Conservation (phyloP, 352 stramenopile genomes). For the Elongisporangium prolatum region DNA sequence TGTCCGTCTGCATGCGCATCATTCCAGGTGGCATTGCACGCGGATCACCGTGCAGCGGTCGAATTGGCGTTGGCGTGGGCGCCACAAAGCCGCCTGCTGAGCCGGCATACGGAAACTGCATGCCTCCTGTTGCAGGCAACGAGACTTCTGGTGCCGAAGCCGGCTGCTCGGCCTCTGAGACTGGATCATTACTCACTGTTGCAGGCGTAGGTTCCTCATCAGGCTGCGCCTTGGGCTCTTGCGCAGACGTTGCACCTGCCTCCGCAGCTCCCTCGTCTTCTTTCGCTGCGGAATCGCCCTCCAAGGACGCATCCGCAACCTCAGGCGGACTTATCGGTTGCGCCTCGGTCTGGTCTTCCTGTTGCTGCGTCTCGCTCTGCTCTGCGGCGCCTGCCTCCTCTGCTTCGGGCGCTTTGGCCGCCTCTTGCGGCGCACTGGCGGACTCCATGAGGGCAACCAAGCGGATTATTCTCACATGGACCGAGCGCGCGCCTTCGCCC, state of each 20-base stretch:
- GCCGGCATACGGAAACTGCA: slow-evolving; percentile 49
- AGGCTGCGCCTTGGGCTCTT: background rate
- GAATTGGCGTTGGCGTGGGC: slow-evolving; percentile 68
- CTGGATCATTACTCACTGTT: background rate
- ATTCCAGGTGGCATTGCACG: slow-evolving; percentile 21
- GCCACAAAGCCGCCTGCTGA: slow-evolving; percentile 63
- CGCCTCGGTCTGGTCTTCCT: background rate
- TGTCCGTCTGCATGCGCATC: slow-evolving; percentile 7
- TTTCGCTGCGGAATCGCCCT: background rate
- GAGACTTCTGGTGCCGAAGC: background rate
- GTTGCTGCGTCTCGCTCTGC: background rate
- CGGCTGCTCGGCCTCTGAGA: background rate
- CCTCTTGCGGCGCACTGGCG: slow-evolving; percentile 2
- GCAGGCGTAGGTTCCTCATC: background rate
- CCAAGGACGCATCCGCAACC: background rate
- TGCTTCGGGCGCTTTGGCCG: slow-evolving; percentile 1
- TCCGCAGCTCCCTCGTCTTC: background rate
- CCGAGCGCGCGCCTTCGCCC: background rate
- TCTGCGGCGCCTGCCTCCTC: slow-evolving; percentile 1
- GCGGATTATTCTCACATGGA: background rate
- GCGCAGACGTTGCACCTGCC: background rate
- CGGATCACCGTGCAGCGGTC: slow-evolving; percentile 60
- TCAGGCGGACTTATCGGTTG: background rate
- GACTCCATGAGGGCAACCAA: background rate
- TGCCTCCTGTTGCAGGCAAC: background rate